Evolutionary conservation across 441 rosid genomes (phyloP).

Genomic region (Melastoma candidum): DNA sequence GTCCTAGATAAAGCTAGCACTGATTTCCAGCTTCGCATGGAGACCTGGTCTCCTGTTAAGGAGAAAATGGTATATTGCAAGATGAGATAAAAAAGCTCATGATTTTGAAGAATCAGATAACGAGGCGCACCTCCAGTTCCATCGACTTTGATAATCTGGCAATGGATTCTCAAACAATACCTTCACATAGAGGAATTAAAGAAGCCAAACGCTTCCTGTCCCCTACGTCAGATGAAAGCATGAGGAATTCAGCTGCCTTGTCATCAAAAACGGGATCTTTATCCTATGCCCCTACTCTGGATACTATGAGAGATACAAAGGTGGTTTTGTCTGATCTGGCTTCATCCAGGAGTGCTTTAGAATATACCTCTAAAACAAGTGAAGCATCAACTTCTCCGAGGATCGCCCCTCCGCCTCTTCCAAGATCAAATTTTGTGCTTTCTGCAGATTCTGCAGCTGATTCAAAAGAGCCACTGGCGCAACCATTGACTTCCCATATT

Average conservation of each 20-base stretch:
- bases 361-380: no score
- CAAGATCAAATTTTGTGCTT: slow-evolving; percentile 6
- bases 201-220: slow-evolving; percentile 19
- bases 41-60: slow-evolving; percentile 3
- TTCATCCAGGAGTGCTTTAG: slow-evolving; percentile 26
- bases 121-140: slow-evolving; percentile 24
- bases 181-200: slow-evolving; percentile 21
- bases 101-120: slow-evolving; percentile 3
- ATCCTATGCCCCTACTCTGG: slow-evolving; percentile 49
- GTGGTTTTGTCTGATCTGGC: slow-evolving; percentile 48
- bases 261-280: slow-evolving; percentile 40
- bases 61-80: slow-evolving; percentile 1
- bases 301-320: slow-evolving; percentile 23
- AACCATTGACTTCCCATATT: slow-evolving; percentile 12
- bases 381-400: neutral
- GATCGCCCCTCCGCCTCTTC: slow-evolving; percentile 17
- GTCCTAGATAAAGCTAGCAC: slow-evolving; percentile 34
- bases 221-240: slow-evolving; percentile 1
- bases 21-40: slow-evolving; percentile 5
- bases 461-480: slow-evolving; percentile 16
- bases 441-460: neutral
- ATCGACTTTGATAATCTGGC: slow-evolving; percentile 14
- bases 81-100: slow-evolving; percentile 5
- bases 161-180: slow-evolving; percentile 19
- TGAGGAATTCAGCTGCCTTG: slow-evolving; percentile 36